Conservation (phyloP, 129 eudicot genomes). For the Saposhnikovia divaricata region DNA sequence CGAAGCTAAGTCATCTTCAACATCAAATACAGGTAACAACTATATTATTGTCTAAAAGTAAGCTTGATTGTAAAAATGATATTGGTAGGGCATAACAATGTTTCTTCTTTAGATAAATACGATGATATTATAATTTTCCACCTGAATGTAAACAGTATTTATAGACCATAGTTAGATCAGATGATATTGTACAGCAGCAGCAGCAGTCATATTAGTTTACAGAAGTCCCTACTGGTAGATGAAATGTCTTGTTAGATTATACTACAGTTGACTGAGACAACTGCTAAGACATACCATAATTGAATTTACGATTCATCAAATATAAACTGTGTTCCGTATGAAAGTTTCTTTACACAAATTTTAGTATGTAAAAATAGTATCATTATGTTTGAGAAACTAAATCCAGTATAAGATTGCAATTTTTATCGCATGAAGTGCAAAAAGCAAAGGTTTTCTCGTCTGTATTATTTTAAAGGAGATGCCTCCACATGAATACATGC, state of each 20-base stretch:
- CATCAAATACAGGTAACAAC: conserved; percentile 66
- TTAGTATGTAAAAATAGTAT: not conserved
- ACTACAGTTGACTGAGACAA: not conserved
- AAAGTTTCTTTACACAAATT: not conserved
- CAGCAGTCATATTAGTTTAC: not conserved
- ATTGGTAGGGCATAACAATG: not conserved
- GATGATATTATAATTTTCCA: not conserved
- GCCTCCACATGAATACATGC: not conserved
- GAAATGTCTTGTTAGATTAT: not conserved
- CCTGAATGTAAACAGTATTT: not conserved
- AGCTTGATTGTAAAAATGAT: conserved; percentile 1
- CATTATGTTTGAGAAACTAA: not conserved
- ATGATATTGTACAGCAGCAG: too few relatives aligned
- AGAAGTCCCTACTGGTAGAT: not conserved
- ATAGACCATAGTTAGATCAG: not conserved
- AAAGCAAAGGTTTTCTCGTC: not conserved
- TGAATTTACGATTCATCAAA: not conserved
- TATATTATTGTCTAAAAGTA: not conserved
- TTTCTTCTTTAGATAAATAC: not conserved
- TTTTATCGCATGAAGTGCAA: not conserved
- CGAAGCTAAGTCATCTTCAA: conserved; percentile 62
- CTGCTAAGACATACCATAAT: not conserved
- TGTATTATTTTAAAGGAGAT: not conserved
- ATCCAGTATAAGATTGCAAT: not conserved
- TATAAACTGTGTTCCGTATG: not conserved